A percentile compares a stretch with the other conserved stretches of the same genome.
Evolutionary conservation across 1,284 basidiomycete genomes (phyloP).

Genomic region (Xerocomus nothofagi): DNA sequence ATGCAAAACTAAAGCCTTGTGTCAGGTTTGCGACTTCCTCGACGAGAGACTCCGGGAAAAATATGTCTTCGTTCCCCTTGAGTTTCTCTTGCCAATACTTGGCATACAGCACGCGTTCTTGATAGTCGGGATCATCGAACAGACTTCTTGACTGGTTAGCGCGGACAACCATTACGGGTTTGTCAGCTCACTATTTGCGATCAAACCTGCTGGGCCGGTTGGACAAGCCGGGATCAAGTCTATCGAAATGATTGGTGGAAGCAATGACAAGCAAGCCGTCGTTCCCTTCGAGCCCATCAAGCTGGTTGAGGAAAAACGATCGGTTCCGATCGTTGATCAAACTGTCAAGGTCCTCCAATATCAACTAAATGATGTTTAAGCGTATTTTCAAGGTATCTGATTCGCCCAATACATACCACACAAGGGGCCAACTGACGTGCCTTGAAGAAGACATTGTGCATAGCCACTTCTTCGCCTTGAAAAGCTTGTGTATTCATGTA

Average conservation of each 20-base stretch:
- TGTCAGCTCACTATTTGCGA: constrained; percentile 69
- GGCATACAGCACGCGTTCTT: constrained; percentile 65
- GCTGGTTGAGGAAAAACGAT: constrained; percentile 83
- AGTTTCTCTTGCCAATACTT: constrained; percentile 80
- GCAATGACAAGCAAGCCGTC: constrained; percentile 77
- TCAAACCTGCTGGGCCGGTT: constrained; percentile 81
- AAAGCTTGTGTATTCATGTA: constrained; percentile 41
- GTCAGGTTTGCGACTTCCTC: constrained; percentile 61
- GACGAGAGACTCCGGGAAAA: constrained; percentile 65
- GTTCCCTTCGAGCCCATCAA: constrained; percentile 74
- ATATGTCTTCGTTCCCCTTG: constrained; percentile 53
- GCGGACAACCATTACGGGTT: not conserved
- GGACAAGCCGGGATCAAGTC: constrained; percentile 72
- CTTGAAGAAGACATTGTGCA: constrained; percentile 63
- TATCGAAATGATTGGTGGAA: constrained; percentile 82
- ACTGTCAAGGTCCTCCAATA: constrained; percentile 82
- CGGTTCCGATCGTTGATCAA: constrained; percentile 75
- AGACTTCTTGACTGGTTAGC: constrained; percentile 38
- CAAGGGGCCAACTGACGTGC: constrained; percentile 71
- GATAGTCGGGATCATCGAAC: constrained; percentile 63
- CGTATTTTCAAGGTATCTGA: not conserved
- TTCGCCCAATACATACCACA: constrained; percentile 45
- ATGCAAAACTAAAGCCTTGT: constrained; percentile 74
- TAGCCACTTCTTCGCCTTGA: constrained; percentile 66
- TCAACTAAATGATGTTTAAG: constrained; percentile 22